These are phyloP conservation scores for Hanseniaspora osmophila DNA, from an alignment of 805 yeast genomes.

Conservation along the genomic window DNA sequence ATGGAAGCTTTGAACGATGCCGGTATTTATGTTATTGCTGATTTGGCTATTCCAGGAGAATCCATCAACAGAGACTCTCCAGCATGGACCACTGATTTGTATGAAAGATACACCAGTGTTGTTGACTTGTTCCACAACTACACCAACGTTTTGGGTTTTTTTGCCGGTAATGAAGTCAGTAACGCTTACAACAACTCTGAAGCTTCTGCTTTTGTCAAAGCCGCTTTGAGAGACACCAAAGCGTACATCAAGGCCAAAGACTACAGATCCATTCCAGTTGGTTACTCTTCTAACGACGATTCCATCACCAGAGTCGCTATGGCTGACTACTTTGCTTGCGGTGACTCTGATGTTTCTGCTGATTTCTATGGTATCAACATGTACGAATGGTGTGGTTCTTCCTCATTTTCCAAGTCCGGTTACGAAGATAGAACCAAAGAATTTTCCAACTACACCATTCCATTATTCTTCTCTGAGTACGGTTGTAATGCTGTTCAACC, in stretches of 20 bases:
- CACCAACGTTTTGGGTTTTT: conserved; percentile 65
- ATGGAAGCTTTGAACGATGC: conserved; percentile 54
- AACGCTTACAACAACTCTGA: conserved; percentile 51
- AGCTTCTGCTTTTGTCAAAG: conserved; percentile 72
- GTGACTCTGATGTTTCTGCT: conserved; percentile 46
- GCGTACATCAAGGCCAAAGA: conserved; percentile 44
- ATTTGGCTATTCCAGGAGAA: conserved; percentile 50
- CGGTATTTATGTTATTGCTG: conserved; percentile 71
- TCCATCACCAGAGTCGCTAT: conserved; percentile 45
- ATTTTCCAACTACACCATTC: conserved; percentile 52
- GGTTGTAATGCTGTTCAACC: conserved; percentile 63
- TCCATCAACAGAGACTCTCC: conserved; percentile 54
- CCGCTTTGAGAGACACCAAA: conserved; percentile 69
- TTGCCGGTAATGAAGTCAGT: conserved; percentile 79
- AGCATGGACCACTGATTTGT: conserved; percentile 47
- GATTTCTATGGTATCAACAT: conserved; percentile 81
- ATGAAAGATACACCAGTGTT: conserved; percentile 52
- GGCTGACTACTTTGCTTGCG: conserved; percentile 70
- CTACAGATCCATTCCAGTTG: conserved; percentile 63
- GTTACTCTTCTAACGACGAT: conserved; percentile 74
- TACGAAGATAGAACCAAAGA: conserved; percentile 50
- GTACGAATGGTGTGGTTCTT: conserved; percentile 79
- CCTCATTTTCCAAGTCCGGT: conserved; percentile 47
- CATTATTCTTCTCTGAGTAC: conserved; percentile 69
- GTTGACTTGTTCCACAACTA: conserved; percentile 56